Base-by-base conservation (phyloP, 2,329 filamentous ascomycete genomes). In the Fragosphaeria purpurea region DNA sequence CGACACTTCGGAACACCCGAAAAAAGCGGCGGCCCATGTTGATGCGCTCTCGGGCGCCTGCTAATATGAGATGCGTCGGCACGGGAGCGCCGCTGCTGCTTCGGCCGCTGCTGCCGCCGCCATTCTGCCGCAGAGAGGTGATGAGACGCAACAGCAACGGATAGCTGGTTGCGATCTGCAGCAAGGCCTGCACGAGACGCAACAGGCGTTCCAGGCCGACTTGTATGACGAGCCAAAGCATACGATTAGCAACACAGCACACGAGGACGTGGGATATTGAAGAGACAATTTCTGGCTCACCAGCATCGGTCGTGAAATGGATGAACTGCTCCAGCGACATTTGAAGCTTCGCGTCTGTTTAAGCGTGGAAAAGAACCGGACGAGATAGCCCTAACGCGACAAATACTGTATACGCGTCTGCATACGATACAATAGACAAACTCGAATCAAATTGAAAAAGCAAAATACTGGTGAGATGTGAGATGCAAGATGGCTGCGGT, bases 1-100 rank as follows among this genome's bases (percentile, higher is more conserved):
- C 78, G 48, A 85, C 65, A 61, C 83, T 87, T 59, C 82, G 80
- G 62, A 86, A 84, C 51, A 85, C 68, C 10, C 85, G 79, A 61
- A 88, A 74, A 64, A 78, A 81, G 30, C 83, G 77, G 39, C 85
- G 73, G 13, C 67, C 66, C 42, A 77, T 59, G 54, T 70, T 73
- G 49, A 80, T 60, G 40, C 68, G 69, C 43, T 60, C 54, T 53
- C 68, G 67, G 13, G 79, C 58, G 10, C 50, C 56, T 13, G 41
- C 32, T 1, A 58, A 44, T 5, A 66, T 43, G 6, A 63, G 54
- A 8, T 63, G 50, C 41, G 55, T 62, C 55, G 53, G 57, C 47
- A 43, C 55, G 31, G 32, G 7, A 10, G 8, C 39, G 13, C 3
- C 39, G 33, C 8, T 5, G 13, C 8, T 22, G 33, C 41, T 45